A percentile compares a stretch with the other conserved stretches of the same genome.
Evolutionary conservation across 805 yeast genomes (phyloP).

Genomic region (Tetrapisispora pingtungensis): DNA sequence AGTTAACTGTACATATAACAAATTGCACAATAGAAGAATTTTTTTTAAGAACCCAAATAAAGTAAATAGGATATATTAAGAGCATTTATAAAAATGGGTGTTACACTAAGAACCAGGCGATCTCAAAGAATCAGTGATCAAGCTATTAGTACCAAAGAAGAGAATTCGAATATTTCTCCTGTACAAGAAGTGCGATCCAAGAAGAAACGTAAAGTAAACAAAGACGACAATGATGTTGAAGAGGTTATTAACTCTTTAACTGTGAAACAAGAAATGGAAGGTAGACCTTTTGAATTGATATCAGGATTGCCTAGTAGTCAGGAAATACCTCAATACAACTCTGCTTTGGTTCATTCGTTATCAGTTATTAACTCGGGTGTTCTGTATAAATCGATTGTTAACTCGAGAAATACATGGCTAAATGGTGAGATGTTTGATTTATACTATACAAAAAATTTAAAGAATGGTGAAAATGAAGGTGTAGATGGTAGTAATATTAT

Average conservation of each 20-base stretch:
- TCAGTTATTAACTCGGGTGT: constrained; percentile 66
- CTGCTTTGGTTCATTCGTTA: constrained; percentile 53
- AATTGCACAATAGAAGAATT: too few species aligned
- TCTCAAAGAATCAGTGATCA: neutral
- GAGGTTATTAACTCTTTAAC: neutral
- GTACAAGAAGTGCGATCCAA: neutral
- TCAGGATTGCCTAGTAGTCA: constrained; percentile 60
- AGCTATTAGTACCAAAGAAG: neutral
- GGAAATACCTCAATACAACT: constrained; percentile 44
- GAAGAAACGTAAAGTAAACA: neutral
- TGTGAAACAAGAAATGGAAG: constrained; percentile 7
- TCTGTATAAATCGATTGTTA: constrained; percentile 56
- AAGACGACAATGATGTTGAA: neutral
- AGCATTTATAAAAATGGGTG: neutral
- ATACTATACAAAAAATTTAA: constrained; percentile 65
- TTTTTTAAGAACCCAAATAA: too few species aligned
- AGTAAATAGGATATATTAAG: too few species aligned
- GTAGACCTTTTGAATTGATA: constrained; percentile 53
- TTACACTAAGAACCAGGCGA: neutral
- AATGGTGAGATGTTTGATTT: constrained; percentile 59
- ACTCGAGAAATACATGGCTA: constrained; percentile 62
- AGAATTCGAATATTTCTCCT: neutral
- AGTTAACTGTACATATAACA: too few species aligned
- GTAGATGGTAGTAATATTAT: constrained; percentile 5
- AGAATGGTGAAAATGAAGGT: constrained; percentile 31